Evolutionary conservation across 169 alveolate genomes (phyloP), one percentile per base, ranked within the genome.

Genomic region (Eimeria necatrix): DNA sequence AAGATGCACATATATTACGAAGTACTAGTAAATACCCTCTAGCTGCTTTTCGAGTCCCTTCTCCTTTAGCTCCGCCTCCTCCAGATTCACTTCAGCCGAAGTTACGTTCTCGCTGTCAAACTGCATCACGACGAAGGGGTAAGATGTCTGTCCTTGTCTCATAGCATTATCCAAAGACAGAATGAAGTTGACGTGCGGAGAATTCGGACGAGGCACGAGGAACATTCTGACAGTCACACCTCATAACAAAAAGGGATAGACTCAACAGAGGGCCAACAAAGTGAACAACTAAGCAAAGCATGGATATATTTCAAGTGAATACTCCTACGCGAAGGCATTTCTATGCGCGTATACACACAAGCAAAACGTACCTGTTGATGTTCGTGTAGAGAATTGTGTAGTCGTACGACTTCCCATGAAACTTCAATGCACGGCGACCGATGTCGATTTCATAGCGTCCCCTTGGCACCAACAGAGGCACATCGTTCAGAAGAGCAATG

Each of bases 321-420:
- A 48, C 6, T 2, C n/a, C 14, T 22, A 18, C 24, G 14, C 48
- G 24, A 22, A 20, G 14, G 24, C 60, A 46, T 20, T 26, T 24
- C 26, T 6, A 86, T 87, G 26, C 76, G 12, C 10, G 26, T 52
- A 70, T 26, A 2, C 24, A 51, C 24, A 41, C 24, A 49, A 48
- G 20, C 16, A n/a, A 56, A 56, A 8, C 91, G n/a, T 9, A 94
- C 95, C 98, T 96, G 74, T 97, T 96, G 26, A 99, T 98, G 95
- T 98, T 99, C 71, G 98, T 97, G 96, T 97, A 98, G 64, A 96
- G 97, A 84, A 99, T 97, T 87, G 99, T 98, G 96, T 98, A 99
- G 95, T 99, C 99, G 96, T 98, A 98, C 10, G 99, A 97, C 96
- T 98, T 98, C 7, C 99, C 99, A 95, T 98, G 99, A 24, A 99